phyloP scores from a whole-genome alignment of 1,284 basidiomycete species.

The Jaminaea rosea region DNA sequence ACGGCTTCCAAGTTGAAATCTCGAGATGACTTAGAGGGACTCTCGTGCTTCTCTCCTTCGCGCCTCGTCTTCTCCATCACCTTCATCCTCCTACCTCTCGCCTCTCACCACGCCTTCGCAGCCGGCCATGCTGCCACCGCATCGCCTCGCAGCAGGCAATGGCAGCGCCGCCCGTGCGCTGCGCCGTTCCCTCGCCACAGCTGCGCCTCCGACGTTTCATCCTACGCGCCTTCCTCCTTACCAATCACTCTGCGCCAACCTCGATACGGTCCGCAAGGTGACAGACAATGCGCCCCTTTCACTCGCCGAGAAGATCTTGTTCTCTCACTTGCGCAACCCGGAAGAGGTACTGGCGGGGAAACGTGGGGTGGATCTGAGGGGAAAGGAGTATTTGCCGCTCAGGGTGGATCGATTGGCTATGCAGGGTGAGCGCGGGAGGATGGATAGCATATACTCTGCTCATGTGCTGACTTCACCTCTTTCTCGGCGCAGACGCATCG shows the following conservation, averaged over 20 bases:
- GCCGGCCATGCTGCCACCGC: background rate
- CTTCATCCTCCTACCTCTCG: background rate
- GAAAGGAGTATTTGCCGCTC: slow-evolving; percentile 82
- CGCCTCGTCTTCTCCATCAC: background rate
- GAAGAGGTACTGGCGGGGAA: slow-evolving; percentile 58
- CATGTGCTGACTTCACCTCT: background rate
- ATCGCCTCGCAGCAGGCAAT: background rate
- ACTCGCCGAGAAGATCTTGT: slow-evolving; percentile 94
- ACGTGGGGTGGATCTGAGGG: slow-evolving; percentile 56
- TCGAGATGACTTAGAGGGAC: no score
- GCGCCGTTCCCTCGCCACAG: background rate
- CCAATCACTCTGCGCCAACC: slow-evolving; percentile 62
- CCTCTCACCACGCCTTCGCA: background rate
- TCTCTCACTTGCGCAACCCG: slow-evolving; percentile 83
- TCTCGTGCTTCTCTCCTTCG: background rate
- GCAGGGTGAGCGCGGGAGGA: slow-evolving; percentile 56
- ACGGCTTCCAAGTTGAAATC: no score
- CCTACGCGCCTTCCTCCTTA: slow-evolving; percentile 64
- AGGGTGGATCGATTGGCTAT: slow-evolving; percentile 89
- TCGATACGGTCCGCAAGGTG: slow-evolving; percentile 63
- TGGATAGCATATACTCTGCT: background rate
- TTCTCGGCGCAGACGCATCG: slow-evolving; percentile 64
- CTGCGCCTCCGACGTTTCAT: slow-evolving; percentile 25
- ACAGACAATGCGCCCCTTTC: slow-evolving; percentile 78
- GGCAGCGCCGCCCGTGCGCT: background rate